Conservation (phyloP, 495 filamentous ascomycete species). For the Penicillium verhagenii region DNA sequence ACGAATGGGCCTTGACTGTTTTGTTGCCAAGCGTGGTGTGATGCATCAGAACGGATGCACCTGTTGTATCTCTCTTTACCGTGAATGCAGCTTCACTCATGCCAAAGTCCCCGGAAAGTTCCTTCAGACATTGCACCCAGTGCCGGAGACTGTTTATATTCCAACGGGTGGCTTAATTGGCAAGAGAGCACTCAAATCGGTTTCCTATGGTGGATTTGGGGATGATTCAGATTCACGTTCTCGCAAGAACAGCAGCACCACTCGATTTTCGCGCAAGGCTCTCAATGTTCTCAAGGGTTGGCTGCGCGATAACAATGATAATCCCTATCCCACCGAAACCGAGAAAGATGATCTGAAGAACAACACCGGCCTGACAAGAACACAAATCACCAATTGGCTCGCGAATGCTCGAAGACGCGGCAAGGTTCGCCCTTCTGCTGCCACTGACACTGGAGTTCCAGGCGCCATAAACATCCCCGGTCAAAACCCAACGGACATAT, state of each 20-base stretch:
- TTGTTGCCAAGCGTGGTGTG: constrained; percentile 65
- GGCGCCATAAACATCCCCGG: constrained; percentile 64
- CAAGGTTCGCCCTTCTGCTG: constrained; percentile 65
- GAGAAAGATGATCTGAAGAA: constrained; percentile 73
- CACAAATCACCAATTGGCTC: constrained; percentile 82
- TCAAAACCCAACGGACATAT: constrained; percentile 43
- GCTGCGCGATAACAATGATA: constrained; percentile 68
- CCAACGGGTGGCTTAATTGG: constrained; percentile 36
- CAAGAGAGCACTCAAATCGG: constrained; percentile 41
- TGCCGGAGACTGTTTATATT: constrained; percentile 48
- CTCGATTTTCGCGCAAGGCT: constrained; percentile 69
- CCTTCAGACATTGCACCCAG: constrained; percentile 50
- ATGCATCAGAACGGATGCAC: constrained; percentile 66
- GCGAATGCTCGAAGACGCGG: constrained; percentile 79
- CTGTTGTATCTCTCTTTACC: constrained; percentile 72
- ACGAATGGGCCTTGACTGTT: constrained; percentile 69
- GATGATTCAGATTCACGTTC: constrained; percentile 43
- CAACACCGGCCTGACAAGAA: constrained; percentile 70
- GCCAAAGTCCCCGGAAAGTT: constrained; percentile 45
- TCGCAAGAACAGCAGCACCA: constrained; percentile 49
- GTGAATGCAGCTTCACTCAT: constrained; percentile 69
- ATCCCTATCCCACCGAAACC: constrained; percentile 79
- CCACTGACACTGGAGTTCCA: constrained; percentile 55
- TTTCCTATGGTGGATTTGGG: constrained; percentile 32
- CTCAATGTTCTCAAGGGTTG: constrained; percentile 75